Conservation (phyloP, 352 stramenopile species). For the Phytopythium vexans region DNA sequence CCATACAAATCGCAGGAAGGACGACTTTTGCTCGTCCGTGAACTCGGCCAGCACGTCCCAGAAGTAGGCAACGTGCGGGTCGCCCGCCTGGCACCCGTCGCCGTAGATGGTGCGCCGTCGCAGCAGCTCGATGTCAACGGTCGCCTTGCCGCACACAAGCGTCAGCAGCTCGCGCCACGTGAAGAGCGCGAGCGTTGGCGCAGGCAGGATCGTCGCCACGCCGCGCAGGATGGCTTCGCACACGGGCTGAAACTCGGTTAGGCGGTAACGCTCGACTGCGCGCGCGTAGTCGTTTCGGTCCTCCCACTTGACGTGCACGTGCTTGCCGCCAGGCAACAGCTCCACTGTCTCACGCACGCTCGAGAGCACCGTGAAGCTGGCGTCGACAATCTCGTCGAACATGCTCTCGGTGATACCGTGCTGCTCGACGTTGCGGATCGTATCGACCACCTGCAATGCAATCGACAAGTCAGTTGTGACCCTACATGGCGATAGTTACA, state of each 20-base stretch:
- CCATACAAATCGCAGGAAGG: conserved; percentile 89
- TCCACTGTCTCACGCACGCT: conserved; percentile 77
- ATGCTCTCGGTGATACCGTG: conserved; percentile 80
- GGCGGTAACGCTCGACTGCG: conserved; percentile 73
- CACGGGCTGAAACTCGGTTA: conserved; percentile 77
- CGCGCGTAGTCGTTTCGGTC: conserved; percentile 83
- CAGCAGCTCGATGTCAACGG: conserved; percentile 86
- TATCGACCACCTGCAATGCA: conserved; percentile 68
- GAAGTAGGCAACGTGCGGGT: conserved; percentile 88
- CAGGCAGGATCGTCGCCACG: conserved; percentile 84
- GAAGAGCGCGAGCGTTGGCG: conserved; percentile 76
- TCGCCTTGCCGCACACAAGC: conserved; percentile 88
- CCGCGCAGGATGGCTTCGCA: conserved; percentile 74
- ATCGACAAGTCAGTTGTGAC: neutral
- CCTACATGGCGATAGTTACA: neutral
- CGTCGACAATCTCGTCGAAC: conserved; percentile 91
- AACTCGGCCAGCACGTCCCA: conserved; percentile 89
- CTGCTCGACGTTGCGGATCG: conserved; percentile 75
- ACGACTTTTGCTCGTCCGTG: conserved; percentile 87
- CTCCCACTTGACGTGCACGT: conserved; percentile 88
- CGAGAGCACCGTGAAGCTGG: conserved; percentile 87
- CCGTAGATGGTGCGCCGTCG: conserved; percentile 88
- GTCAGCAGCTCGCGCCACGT: conserved; percentile 87
- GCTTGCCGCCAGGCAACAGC: conserved; percentile 70
- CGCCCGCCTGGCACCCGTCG: conserved; percentile 79